Evolutionary conservation across 2,329 filamentous ascomycete genomes (phyloP), one percentile per base, ranked within the genome.

Genomic region (Penicillium sumatraense): DNA sequence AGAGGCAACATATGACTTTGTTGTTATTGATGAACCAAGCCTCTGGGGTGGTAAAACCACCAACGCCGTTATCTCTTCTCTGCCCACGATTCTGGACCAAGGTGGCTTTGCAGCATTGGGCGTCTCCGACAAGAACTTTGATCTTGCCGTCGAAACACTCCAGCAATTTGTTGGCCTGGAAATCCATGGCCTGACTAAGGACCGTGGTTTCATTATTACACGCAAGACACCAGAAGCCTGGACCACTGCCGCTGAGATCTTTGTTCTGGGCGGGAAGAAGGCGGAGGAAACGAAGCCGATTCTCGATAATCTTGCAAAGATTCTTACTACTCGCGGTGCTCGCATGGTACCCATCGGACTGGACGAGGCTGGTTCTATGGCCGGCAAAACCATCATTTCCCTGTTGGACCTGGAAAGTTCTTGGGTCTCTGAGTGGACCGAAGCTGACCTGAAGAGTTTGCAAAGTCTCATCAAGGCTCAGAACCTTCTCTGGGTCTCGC

Each of bases 401-500:
- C 45, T 65, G 46, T 27, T 65, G 5, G 62, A 65, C 16, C 29
- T 64, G 21, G 49, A 45, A 8, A 21, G 41, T 13, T 53, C 61
- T 3, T 65, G 59, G 61, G 44, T 61, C 5, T 31, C 42, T 1
- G 26, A 29, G 4, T 65, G 59, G 61, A 49, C 48, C 1, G 33
- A 53, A 1, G 18, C 18, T 7, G 57, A 62, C 26, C 36, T 65
- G 3, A n/a, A 56, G 20, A 41, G n/a, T 6, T 57, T 64, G 2
- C 55, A 54, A 35, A 24, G 21, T 5, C 24, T 65, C 3, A 29
- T 64, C 18, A 46, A 33, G 14, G 59, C 58, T 4, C 51, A 64
- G 24, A 59, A 62, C n/a, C 35, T 64, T 18, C 57, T 65, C 14
- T 65, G 62, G 61, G 45, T 64, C 9, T 64, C 62, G 0, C 62